Evolutionary conservation across 108 stramenopile species (phyloP).

Genomic region (Cylindrotheca fusiformis): DNA sequence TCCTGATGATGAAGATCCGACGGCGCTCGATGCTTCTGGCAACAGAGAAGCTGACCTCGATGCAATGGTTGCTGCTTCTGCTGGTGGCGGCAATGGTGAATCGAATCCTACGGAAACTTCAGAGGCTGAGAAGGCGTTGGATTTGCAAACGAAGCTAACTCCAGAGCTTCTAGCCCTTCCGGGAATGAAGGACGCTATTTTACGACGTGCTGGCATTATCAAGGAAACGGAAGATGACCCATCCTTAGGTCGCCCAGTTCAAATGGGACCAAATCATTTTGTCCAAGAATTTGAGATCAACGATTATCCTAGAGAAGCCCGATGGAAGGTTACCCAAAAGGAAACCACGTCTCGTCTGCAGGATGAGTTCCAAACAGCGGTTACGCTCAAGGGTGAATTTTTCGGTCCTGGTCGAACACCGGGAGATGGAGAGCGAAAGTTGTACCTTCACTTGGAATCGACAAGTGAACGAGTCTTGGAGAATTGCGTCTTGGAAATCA

Average conservation of each 20-base stretch:
- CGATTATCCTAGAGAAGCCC: conserved; percentile 88
- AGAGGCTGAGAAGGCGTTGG: conserved; percentile 34
- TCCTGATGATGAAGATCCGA: conserved; percentile 71
- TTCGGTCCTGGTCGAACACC: conserved; percentile 64
- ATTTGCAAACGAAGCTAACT: conserved; percentile 66
- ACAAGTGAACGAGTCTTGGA: conserved; percentile 66
- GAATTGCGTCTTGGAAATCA: conserved; percentile 82
- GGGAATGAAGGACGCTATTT: conserved; percentile 81
- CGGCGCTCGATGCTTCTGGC: conserved; percentile 20
- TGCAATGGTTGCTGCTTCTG: conserved; percentile 12
- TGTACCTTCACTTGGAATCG: conserved; percentile 88
- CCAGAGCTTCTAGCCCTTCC: conserved; percentile 81
- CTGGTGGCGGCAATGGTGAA: not conserved
- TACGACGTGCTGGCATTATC: conserved; percentile 72
- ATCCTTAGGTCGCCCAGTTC: conserved; percentile 32
- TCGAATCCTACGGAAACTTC: conserved; percentile 7
- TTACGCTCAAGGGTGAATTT: conserved; percentile 87
- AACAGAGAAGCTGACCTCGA: conserved; percentile 14
- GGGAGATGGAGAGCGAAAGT: conserved; percentile 60
- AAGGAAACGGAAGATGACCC: conserved; percentile 39
- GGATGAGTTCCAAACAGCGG: conserved; percentile 89
- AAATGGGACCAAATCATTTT: conserved; percentile 69
- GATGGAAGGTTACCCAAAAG: conserved; percentile 88
- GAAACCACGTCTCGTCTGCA: conserved; percentile 85
- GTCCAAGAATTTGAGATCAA: conserved; percentile 91